A percentile compares a stretch with the other conserved stretches of the same genome.
Conservation (phyloP, 768 basidiomycete species). For the Lactarius sp. region DNA sequence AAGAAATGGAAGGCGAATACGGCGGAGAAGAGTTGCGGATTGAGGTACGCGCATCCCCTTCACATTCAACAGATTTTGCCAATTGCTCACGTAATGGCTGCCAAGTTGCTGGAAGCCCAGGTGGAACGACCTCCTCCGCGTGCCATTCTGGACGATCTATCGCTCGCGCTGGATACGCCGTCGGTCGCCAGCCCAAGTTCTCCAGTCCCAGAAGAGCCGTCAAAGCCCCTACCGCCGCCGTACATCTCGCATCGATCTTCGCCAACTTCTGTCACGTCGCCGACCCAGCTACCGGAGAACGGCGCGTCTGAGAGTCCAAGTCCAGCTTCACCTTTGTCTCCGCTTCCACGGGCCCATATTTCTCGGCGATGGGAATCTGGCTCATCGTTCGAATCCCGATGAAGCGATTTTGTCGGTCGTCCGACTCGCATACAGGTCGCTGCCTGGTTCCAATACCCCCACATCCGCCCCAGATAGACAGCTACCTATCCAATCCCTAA, state of each 20-base stretch:
- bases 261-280: conserved; percentile 31
- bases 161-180: conserved; percentile 24
- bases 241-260: conserved; percentile 57
- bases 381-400: conserved; percentile 13
- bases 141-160: conserved; percentile 54
- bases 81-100: not conserved
- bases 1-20: conserved; percentile 87
- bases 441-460: conserved; percentile 9
- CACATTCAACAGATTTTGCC: conserved; percentile 1
- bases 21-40: conserved; percentile 84
- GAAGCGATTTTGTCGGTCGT: not conserved
- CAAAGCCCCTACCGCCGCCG: conserved; percentile 49
- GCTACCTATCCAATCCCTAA: not conserved
- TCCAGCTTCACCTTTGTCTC: conserved; percentile 7
- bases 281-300: not conserved
- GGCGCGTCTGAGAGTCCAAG: conserved; percentile 1
- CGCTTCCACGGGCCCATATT: conserved; percentile 8
- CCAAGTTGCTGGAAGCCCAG: conserved; percentile 76
- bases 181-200: conserved; percentile 4
- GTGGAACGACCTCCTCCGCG: conserved; percentile 81
- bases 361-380: conserved; percentile 11
- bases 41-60: conserved; percentile 46
- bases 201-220: conserved; percentile 28
- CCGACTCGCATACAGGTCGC: too few species aligned
- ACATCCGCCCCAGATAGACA: not conserved